Percentiles rank a stretch among this genome's conserved stretches.
Conservation (phyloP, 129 eudicot species). For the Kitagawia praeruptora region DNA sequence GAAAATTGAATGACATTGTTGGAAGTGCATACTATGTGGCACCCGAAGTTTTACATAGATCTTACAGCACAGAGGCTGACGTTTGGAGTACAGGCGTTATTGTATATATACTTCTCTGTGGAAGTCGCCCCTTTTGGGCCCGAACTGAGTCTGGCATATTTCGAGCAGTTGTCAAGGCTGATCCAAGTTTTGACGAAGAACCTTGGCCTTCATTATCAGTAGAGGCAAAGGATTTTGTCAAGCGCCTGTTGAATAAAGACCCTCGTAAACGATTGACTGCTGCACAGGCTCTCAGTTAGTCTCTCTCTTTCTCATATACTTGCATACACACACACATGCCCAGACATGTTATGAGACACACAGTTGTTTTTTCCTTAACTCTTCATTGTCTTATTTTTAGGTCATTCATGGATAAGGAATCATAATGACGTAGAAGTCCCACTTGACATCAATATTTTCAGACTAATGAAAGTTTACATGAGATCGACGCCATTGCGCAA, state of each 20-base stretch:
- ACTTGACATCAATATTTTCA: conserved; percentile 48
- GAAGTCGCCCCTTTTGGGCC: conserved; percentile 88
- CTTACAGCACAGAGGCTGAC: conserved; percentile 72
- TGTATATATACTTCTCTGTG: conserved; percentile 76
- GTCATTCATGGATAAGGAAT: conserved; percentile 78
- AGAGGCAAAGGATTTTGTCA: conserved; percentile 69
- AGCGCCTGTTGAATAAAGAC: conserved; percentile 52
- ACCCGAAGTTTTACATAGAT: conserved; percentile 75
- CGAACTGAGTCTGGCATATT: conserved; percentile 83
- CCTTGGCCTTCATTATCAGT: conserved; percentile 70
- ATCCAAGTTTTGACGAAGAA: conserved; percentile 56
- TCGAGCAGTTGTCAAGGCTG: conserved; percentile 63
- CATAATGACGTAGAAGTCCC: conserved; percentile 39
- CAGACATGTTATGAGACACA: not conserved
- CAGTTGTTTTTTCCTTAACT: not conserved
- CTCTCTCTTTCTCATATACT: not conserved
- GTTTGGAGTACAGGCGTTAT: conserved; percentile 88
- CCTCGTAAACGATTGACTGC: conserved; percentile 69
- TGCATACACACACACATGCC: not conserved
- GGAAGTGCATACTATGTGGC: conserved; percentile 98
- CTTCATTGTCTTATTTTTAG: conserved; percentile 21
- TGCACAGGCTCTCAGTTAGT: conserved; percentile 79
- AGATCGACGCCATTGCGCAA: conserved; percentile 71
- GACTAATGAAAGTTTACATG: conserved; percentile 61
- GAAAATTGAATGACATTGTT: conserved; percentile 67